A percentile compares a stretch with the other conserved stretches of the same genome.
Evolutionary conservation across 768 basidiomycete genomes (phyloP).

Genomic region (Amanita polypyramis): DNA sequence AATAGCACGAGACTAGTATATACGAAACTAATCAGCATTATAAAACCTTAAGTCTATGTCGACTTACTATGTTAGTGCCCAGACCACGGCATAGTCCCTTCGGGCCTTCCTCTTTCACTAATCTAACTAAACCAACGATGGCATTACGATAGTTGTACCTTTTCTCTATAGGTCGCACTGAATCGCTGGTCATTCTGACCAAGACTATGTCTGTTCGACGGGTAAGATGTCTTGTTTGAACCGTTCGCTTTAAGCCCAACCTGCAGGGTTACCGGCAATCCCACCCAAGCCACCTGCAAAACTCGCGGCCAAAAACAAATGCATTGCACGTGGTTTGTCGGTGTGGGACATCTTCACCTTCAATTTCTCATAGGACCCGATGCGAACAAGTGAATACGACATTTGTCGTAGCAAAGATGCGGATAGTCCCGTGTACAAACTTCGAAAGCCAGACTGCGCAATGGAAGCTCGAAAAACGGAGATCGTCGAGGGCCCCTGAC

Average conservation of each 20-base stretch:
- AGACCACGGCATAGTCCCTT: constrained; percentile 64
- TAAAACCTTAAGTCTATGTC: not conserved
- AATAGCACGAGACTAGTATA: constrained; percentile 35
- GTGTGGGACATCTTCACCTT: constrained; percentile 44
- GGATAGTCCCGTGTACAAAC: constrained; percentile 72
- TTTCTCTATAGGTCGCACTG: constrained; percentile 59
- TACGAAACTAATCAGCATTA: constrained; percentile 5
- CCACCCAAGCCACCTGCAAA: constrained; percentile 76
- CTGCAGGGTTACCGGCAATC: constrained; percentile 77
- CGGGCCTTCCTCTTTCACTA: constrained; percentile 61
- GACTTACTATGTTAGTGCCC: constrained; percentile 63
- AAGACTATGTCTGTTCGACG: constrained; percentile 50
- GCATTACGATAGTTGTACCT: constrained; percentile 75
- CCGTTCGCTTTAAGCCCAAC: constrained; percentile 22
- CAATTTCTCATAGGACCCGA: constrained; percentile 75
- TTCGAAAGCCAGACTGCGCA: constrained; percentile 54
- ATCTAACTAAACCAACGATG: constrained; percentile 54
- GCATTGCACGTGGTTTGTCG: constrained; percentile 40
- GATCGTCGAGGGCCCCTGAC: constrained; percentile 53
- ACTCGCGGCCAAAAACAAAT: constrained; percentile 54
- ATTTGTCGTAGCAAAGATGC: constrained; percentile 83
- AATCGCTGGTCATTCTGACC: constrained; percentile 85
- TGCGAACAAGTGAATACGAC: constrained; percentile 81
- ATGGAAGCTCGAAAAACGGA: constrained; percentile 56
- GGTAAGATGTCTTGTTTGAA: constrained; percentile 3